Percentiles rank a stretch among this genome's conserved stretches.
Evolutionary conservation across 176 grass and related monocot species (phyloP).

Genomic region (Oryza punctata): DNA sequence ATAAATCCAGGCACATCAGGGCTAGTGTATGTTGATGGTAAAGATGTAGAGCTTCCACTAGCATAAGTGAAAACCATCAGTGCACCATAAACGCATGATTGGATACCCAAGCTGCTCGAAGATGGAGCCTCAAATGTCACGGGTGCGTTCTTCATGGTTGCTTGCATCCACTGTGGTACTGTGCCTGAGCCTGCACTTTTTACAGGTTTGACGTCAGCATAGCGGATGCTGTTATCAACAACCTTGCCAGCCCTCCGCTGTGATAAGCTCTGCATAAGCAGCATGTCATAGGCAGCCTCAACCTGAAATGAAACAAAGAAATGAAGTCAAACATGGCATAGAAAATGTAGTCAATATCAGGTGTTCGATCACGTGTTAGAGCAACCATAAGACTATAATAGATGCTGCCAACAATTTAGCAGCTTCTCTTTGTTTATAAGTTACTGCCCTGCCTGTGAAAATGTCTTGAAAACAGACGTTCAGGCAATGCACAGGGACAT

Average conservation of each 20-base stretch:
- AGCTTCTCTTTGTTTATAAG: slow-evolving; percentile 2
- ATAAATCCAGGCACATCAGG: slow-evolving; percentile 76
- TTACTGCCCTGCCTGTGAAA: neutral
- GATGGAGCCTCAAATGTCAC: slow-evolving; percentile 74
- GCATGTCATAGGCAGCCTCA: slow-evolving; percentile 87
- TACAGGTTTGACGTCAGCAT: slow-evolving; percentile 89
- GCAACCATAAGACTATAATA: neutral
- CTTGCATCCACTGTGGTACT: slow-evolving; percentile 74
- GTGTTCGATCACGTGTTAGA: neutral
- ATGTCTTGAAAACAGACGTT: slow-evolving; percentile 34
- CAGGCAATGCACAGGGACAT: slow-evolving; percentile 30
- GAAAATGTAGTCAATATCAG: neutral
- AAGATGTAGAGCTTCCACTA: slow-evolving; percentile 65
- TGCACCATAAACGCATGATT: slow-evolving; percentile 76
- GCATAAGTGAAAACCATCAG: slow-evolving; percentile 87
- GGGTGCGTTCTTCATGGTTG: slow-evolving; percentile 64
- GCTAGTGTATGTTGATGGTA: slow-evolving; percentile 63
- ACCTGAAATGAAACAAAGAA: slow-evolving; percentile 59
- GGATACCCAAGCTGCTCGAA: slow-evolving; percentile 63
- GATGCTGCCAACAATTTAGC: slow-evolving; percentile 31
- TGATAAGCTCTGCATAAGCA: slow-evolving; percentile 92
- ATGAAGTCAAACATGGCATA: slow-evolving; percentile 17
- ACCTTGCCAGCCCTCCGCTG: slow-evolving; percentile 86
- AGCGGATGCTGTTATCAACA: slow-evolving; percentile 70
- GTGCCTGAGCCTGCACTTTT: slow-evolving; percentile 48